phyloP scores from a whole-genome alignment of 2,329 filamentous ascomycete genomes.

The Sclerotinia spermophila region DNA sequence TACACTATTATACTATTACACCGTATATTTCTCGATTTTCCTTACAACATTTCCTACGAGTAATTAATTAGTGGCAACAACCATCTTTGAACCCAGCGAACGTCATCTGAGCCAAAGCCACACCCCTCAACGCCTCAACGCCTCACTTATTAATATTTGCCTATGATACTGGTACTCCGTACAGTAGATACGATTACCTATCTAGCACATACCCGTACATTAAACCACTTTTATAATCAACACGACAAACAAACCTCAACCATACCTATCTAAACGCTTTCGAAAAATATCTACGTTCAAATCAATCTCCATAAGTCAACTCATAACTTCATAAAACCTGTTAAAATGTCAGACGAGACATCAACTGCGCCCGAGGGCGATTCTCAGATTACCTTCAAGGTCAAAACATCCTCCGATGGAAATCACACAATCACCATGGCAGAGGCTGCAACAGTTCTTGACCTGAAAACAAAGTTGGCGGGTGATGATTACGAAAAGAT shows the following conservation, averaged over 20 bases:
- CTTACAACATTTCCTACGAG: not conserved
- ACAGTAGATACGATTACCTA: not conserved
- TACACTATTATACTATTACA: no score
- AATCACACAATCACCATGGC: conserved; percentile 80
- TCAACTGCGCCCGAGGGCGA: conserved; percentile 55
- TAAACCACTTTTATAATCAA: not conserved
- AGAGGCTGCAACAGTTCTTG: conserved; percentile 70
- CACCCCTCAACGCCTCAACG: conserved; percentile 4
- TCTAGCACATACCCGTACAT: not conserved
- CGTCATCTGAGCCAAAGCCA: conserved; percentile 9
- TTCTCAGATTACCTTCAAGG: conserved; percentile 85
- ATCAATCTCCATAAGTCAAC: not conserved
- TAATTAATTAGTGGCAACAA: no score
- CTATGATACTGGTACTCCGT: no score
- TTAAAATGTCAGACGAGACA: conserved; percentile 52
- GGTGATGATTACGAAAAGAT: conserved; percentile 80
- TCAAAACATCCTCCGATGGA: conserved; percentile 92
- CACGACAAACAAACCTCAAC: not conserved
- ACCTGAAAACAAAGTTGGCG: conserved; percentile 87
- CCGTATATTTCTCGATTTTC: no score
- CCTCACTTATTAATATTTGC: conserved; percentile 12
- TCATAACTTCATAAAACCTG: not conserved
- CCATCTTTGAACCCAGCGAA: conserved; percentile 4
- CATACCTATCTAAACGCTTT: not conserved
- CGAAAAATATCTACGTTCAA: not conserved